Evolutionary conservation across 2,329 filamentous ascomycete genomes (phyloP).

Genomic region (Ascochyta fabae): DNA sequence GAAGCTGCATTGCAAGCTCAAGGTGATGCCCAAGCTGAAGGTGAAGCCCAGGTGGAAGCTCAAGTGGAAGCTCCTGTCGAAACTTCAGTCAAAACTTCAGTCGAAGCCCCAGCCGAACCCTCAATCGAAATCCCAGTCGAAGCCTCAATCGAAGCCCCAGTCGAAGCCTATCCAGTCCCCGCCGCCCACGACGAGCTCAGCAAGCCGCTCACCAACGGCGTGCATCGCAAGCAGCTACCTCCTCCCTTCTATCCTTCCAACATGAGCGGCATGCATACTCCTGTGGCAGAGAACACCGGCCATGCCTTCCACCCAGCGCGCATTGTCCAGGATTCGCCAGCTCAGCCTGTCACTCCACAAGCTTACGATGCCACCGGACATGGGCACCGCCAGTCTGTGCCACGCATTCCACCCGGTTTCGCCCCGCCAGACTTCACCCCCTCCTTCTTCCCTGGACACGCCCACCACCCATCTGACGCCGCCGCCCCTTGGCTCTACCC

Average conservation of each 20-base stretch:
- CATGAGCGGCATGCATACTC: conserved; percentile 31
- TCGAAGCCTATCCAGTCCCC: not conserved
- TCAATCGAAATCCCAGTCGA: no score
- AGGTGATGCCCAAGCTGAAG: no score
- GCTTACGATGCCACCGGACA: conserved; percentile 23
- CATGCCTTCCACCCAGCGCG: conserved; percentile 44
- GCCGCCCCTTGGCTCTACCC: conserved; percentile 40
- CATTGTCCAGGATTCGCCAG: conserved; percentile 48
- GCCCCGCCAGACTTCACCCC: conserved; percentile 38
- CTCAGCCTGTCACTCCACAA: conserved; percentile 36
- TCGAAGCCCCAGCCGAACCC: no score
- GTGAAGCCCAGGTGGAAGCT: no score
- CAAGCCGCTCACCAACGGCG: conserved; percentile 29
- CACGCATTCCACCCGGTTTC: conserved; percentile 44
- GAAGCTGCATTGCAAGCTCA: no score
- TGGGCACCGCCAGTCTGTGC: conserved; percentile 27
- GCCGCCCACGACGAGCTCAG: conserved; percentile 13
- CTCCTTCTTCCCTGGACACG: conserved; percentile 42
- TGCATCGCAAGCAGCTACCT: conserved; percentile 40
- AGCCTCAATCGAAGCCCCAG: no score
- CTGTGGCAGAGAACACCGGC: conserved; percentile 27
- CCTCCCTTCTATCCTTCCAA: conserved; percentile 46
- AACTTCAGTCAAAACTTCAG: no score
- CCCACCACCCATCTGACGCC: conserved; percentile 46
- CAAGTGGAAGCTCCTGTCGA: no score